Percentiles rank a stretch among this genome's conserved stretches.
phyloP scores from a whole-genome alignment of 2,329 filamentous ascomycete species.

The Myriosclerotinia duriaeana region DNA sequence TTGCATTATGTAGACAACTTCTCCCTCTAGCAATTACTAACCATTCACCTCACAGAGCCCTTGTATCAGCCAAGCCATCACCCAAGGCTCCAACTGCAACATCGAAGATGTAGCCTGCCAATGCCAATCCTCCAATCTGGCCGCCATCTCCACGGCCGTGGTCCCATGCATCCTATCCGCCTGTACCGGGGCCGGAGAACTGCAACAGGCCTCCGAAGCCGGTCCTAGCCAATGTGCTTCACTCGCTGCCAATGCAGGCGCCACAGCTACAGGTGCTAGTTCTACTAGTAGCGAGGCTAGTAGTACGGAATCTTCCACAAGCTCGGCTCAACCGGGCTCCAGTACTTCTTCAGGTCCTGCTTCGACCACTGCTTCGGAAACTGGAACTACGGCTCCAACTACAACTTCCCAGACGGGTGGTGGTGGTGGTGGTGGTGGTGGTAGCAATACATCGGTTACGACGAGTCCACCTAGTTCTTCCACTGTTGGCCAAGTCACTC shows the following conservation, averaged over 20 bases:
- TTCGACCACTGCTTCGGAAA: neutral
- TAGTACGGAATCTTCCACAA: neutral
- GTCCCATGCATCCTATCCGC: neutral
- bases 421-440: neutral
- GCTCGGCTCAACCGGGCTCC: neutral
- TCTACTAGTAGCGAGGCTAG: neutral
- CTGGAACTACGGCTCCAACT: neutral
- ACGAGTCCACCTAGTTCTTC: neutral
- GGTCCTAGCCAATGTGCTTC: neutral
- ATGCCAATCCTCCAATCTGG: slow-evolving; percentile 4
- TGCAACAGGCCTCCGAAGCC: neutral
- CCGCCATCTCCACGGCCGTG: neutral
- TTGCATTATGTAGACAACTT: neutral
- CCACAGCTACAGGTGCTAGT: neutral
- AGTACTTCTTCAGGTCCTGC: neutral
- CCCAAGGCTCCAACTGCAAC: slow-evolving; percentile 8
- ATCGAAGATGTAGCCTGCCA: slow-evolving; percentile 13
- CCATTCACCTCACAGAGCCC: neutral
- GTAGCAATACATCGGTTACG: neutral
- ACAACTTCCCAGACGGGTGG: neutral
- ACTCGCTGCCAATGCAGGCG: neutral
- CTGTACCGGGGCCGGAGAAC: slow-evolving; percentile 1
- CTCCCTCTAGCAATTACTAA: neutral
- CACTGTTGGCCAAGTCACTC: neutral
- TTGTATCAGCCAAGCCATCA: slow-evolving; percentile 4